phyloP scores from a whole-genome alignment of 176 grass and related monocot genomes.

The Chloris gayana region DNA sequence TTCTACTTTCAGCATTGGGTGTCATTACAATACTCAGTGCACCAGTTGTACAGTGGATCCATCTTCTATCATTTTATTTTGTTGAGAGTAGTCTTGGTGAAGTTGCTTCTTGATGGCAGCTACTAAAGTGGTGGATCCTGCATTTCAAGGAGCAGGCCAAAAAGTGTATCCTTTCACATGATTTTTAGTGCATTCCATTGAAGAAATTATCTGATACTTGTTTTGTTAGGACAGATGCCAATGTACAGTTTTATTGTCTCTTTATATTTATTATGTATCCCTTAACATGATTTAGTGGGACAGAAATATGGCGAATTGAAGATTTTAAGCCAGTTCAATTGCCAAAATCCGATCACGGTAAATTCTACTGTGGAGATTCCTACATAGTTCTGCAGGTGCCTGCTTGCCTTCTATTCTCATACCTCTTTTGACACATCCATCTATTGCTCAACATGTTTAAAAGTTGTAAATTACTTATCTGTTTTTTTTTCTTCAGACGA shows the following conservation, averaged over 20 bases:
- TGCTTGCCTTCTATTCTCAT: slow-evolving; percentile 24
- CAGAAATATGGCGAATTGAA: slow-evolving; percentile 95
- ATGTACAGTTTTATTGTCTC: not conserved
- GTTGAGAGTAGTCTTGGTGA: slow-evolving; percentile 1
- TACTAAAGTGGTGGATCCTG: slow-evolving; percentile 62
- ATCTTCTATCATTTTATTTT: slow-evolving; percentile 8
- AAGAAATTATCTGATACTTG: not conserved
- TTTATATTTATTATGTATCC: slow-evolving; percentile 19
- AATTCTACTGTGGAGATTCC: slow-evolving; percentile 98
- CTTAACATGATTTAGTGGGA: slow-evolving; percentile 60
- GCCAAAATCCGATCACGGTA: slow-evolving; percentile 80
- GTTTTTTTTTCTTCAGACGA: slow-evolving; percentile 57
- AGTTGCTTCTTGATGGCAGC: slow-evolving; percentile 48
- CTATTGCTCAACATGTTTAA: not conserved
- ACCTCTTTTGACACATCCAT: slow-evolving; percentile 2
- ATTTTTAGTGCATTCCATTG: not conserved
- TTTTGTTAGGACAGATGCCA: slow-evolving; percentile 1
- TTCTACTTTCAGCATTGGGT: slow-evolving; percentile 6
- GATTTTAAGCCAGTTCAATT: slow-evolving; percentile 93
- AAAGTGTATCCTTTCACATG: slow-evolving; percentile 65
- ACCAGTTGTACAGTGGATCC: not conserved
- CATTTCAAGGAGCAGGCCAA: slow-evolving; percentile 74
- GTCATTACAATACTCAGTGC: not conserved
- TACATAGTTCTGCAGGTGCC: slow-evolving; percentile 95
- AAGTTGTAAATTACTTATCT: not conserved